Evolutionary conservation across 2,329 filamentous ascomycete genomes (phyloP), one percentile per base, ranked within the genome.

Genomic region (Nemania diffusa): DNA sequence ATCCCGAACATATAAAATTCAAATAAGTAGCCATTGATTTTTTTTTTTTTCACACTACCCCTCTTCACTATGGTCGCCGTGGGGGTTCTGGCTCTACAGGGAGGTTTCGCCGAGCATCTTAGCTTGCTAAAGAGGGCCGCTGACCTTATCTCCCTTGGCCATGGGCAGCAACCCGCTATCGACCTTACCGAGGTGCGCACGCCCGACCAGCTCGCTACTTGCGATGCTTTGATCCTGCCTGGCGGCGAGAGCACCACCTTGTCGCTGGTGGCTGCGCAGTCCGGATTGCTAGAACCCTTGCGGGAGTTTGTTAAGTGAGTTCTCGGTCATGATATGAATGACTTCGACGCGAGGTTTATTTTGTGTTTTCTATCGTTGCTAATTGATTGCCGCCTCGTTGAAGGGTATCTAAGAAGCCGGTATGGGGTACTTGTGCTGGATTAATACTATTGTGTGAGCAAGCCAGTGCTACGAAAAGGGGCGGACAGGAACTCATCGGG

Each of bases 171-270:
- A 34, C 37, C 32, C 7, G n/a, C 15, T 29, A 44, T 50, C 27
- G 51, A 44, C 32, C 71, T 96, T 76, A 84, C 91, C 70, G 91
- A 97, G 79, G 93, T 98, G 53, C 91, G 95, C 66, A 97, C 91
- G 6, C 82, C 88, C 2, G 81, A 84, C 6, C 87, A 97, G 74
- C 85, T 99, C 34, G 82, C 85, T 4, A 79, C 78, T 72, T 98
- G 94, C 81, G 89, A 95, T 79, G 95, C 89, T 27, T 86, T 99
- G 50, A 89, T 99, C 76, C 89, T 99, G 53, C 96, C 96, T 2
- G 96, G 96, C 59, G 96, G 96, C 69, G 96, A 99, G 80, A 97
- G 93, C 81, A 98, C 96, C 1, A 91, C 95, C 3, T 97, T 99
- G 73, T 93, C 93, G 11, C 86, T 97, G 32, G 92, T 97, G 17